These are phyloP conservation scores for Boletellus dicymbophilus DNA, from an alignment of 1,284 basidiomycete genomes.

Conservation along the genomic window DNA sequence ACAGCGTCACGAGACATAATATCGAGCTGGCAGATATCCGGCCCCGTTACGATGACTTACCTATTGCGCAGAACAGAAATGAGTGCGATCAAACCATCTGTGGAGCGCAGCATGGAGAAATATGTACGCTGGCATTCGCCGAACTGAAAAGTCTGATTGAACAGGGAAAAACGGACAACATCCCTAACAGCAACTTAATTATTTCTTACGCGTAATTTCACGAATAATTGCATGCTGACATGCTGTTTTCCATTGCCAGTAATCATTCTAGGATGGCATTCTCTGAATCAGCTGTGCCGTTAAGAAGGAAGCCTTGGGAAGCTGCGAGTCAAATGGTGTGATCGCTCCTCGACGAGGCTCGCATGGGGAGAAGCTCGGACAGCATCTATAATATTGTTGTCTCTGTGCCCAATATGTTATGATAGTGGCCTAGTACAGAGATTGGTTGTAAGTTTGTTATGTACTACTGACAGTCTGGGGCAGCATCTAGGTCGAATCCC, in stretches of 20 bases:
- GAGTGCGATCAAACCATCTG: constrained; percentile 11
- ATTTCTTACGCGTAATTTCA: too few species aligned
- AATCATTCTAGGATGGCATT: constrained; percentile 41
- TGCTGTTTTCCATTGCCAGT: constrained; percentile 3
- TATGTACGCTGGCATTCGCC: constrained; percentile 56
- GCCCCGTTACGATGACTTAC: too few species aligned
- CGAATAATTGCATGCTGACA: not conserved
- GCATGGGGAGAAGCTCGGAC: too few species aligned
- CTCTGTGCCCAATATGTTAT: too few species aligned
- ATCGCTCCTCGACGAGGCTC: constrained; percentile 2
- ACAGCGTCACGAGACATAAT: too few species aligned
- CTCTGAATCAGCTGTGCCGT: constrained; percentile 53
- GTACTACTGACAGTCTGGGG: too few species aligned
- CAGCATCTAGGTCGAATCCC: too few species aligned
- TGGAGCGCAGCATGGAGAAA: constrained; percentile 30
- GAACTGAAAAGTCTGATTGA: constrained; percentile 72
- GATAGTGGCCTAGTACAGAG: too few species aligned
- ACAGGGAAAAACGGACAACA: constrained; percentile 65
- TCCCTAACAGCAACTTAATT: constrained; percentile 68
- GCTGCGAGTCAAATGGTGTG: constrained; percentile 11
- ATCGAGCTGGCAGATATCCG: too few species aligned
- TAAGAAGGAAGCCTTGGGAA: constrained; percentile 69
- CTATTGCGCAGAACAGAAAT: constrained; percentile 28
- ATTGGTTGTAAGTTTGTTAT: too few species aligned
- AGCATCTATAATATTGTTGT: not conserved